Evolutionary conservation across 2,329 filamentous ascomycete genomes (phyloP).

Genomic region (Colletotrichum somersetense): DNA sequence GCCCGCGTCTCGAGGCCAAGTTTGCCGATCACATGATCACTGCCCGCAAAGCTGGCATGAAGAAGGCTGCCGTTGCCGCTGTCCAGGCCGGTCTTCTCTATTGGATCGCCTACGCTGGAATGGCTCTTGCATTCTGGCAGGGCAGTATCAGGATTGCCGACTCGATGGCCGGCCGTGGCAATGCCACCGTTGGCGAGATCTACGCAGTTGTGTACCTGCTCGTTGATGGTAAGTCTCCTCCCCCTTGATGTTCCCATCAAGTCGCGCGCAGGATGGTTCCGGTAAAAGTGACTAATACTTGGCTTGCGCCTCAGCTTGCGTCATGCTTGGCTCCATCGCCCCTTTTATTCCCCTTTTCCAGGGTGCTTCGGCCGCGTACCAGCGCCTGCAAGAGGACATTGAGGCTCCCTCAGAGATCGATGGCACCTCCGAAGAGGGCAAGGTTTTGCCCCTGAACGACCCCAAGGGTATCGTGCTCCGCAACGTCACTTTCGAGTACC

Average conservation of each 20-base stretch:
- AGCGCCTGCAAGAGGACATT: conserved; percentile 67
- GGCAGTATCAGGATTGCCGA: conserved; percentile 61
- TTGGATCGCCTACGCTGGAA: conserved; percentile 74
- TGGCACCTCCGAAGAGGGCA: conserved; percentile 46
- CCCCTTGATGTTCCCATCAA: not conserved
- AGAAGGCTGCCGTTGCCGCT: conserved; percentile 68
- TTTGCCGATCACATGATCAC: conserved; percentile 57
- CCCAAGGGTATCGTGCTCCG: conserved; percentile 58
- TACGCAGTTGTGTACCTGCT: conserved; percentile 69
- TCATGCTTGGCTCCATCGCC: conserved; percentile 69
- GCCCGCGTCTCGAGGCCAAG: conserved; percentile 68
- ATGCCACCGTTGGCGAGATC: conserved; percentile 59
- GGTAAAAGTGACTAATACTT: conserved; percentile 23
- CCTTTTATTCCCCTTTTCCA: conserved; percentile 70
- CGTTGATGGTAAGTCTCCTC: conserved; percentile 57
- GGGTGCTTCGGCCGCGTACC: conserved; percentile 65
- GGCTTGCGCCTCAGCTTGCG: conserved; percentile 55
- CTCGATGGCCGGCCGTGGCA: conserved; percentile 46
- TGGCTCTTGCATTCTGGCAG: conserved; percentile 75
- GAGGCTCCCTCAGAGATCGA: conserved; percentile 60
- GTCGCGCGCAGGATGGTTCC: not conserved
- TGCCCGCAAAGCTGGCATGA: conserved; percentile 62
- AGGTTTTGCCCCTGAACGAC: conserved; percentile 60
- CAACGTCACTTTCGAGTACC: conserved; percentile 55
- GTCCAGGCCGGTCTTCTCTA: conserved; percentile 73